phyloP scores from a whole-genome alignment of 2,329 filamentous ascomycete genomes.

The Ophiostoma sp. region DNA sequence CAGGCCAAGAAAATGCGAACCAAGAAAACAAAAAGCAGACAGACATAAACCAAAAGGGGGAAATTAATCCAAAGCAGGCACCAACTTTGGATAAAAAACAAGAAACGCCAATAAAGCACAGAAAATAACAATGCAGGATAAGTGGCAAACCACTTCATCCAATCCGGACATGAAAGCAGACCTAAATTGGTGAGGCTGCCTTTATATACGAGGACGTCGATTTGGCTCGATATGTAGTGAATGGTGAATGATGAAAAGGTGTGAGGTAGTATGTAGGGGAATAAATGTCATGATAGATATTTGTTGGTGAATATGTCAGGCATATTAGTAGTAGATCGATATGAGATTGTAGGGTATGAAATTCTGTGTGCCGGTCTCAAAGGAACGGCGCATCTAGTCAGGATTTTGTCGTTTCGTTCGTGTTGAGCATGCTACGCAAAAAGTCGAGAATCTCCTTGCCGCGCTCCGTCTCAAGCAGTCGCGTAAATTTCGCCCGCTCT shows the following conservation, averaged over 20 bases:
- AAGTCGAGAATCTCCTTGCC: constrained; percentile 29
- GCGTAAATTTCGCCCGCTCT: constrained; percentile 26
- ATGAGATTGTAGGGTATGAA: not conserved
- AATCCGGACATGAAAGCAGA: not conserved
- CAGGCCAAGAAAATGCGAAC: not conserved
- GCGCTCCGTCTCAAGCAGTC: constrained; percentile 27
- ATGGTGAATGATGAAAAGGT: not conserved
- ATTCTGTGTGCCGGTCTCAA: not conserved
- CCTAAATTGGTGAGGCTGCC: not conserved
- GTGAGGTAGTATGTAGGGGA: not conserved
- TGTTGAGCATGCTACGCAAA: constrained; percentile 28
- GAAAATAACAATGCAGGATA: not conserved
- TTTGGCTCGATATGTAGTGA: not conserved
- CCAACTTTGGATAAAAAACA: not conserved
- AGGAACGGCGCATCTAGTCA: not conserved
- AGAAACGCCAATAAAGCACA: not conserved
- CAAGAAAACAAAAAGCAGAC: not conserved
- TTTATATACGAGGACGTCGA: not conserved
- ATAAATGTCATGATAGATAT: not conserved
- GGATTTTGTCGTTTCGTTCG: constrained; percentile 15
- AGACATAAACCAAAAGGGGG: not conserved
- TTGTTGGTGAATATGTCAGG: not conserved
- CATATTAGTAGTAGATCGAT: no score
- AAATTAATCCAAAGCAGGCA: not conserved
- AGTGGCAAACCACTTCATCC: not conserved